Evolutionary conservation across 306 rosid genomes (phyloP).

Genomic region (Cotoneaster glaucophyllus): DNA sequence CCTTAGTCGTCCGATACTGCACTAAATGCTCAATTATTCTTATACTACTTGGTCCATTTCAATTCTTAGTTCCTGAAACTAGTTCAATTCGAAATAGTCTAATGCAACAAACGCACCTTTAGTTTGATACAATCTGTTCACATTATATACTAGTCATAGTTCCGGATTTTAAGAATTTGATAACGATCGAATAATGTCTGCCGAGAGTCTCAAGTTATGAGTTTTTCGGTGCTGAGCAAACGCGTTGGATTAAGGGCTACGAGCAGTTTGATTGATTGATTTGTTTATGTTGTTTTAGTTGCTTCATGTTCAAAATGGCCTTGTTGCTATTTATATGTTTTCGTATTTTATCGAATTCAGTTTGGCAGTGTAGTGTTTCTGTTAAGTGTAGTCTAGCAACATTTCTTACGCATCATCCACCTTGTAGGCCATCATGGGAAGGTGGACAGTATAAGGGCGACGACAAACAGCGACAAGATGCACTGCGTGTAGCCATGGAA

Average conservation of each 20-base stretch:
- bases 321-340: neutral
- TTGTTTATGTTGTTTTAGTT: neutral
- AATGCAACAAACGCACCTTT: too few relatives aligned
- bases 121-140: neutral
- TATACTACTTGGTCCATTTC: too few relatives aligned
- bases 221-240: neutral
- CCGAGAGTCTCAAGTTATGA: neutral
- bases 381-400: neutral
- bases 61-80: too few relatives aligned
- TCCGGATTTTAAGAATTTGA: neutral
- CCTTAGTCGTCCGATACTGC: rapidly evolving
- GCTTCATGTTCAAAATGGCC: neutral
- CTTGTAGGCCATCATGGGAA: slow-evolving; percentile 58
- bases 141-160: neutral
- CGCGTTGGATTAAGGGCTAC: neutral
- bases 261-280: neutral
- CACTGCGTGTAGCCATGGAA: slow-evolving; percentile 37
- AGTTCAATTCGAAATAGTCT: too few relatives aligned
- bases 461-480: slow-evolving; percentile 43
- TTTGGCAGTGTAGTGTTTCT: neutral
- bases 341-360: neutral
- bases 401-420: neutral
- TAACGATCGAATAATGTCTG: neutral
- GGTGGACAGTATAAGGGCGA: slow-evolving; percentile 56
- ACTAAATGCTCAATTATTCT: too few relatives aligned